These are phyloP conservation scores for Leccinum incarnatum DNA, from an alignment of 768 basidiomycete genomes.

Conservation along the genomic window DNA sequence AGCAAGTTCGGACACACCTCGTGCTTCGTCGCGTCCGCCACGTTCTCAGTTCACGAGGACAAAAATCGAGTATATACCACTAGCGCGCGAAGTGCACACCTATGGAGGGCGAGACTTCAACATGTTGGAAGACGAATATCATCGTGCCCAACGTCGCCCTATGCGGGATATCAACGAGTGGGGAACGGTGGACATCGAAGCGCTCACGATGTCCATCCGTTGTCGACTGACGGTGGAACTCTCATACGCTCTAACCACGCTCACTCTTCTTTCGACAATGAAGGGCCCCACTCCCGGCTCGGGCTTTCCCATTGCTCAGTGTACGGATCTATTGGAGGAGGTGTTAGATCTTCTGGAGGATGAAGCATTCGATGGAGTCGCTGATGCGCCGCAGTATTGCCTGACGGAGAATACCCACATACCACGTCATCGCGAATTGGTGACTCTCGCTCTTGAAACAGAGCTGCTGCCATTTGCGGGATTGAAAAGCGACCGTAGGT, in stretches of 20 bases:
- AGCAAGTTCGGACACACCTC: slow-evolving; percentile 30
- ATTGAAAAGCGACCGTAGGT: slow-evolving; percentile 45
- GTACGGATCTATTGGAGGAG: slow-evolving; percentile 81
- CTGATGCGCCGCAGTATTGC: slow-evolving; percentile 26
- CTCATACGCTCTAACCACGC: slow-evolving; percentile 85
- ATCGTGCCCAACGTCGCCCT: slow-evolving; percentile 49
- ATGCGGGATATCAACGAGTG: slow-evolving; percentile 79
- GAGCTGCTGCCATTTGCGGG: slow-evolving; percentile 60
- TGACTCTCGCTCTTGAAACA: slow-evolving; percentile 55
- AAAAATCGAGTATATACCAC: slow-evolving; percentile 86
- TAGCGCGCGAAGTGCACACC: slow-evolving; percentile 70
- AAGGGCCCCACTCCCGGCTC: slow-evolving; percentile 51
- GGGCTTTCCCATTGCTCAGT: slow-evolving; percentile 75
- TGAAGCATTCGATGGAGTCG: slow-evolving; percentile 60
- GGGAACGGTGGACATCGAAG: slow-evolving; percentile 87
- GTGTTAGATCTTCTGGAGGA: slow-evolving; percentile 86
- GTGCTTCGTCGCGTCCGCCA: slow-evolving; percentile 33
- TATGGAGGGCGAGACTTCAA: slow-evolving; percentile 81
- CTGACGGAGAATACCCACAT: slow-evolving; percentile 36
- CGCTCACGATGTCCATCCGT: slow-evolving; percentile 89
- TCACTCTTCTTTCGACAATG: slow-evolving; percentile 80
- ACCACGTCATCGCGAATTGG: slow-evolving; percentile 64
- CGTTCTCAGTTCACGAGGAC: slow-evolving; percentile 59
- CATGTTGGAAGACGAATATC: slow-evolving; percentile 59
- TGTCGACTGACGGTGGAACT: slow-evolving; percentile 82